Conservation (phyloP, 1,139 yeast species). For the Candida sojae region DNA sequence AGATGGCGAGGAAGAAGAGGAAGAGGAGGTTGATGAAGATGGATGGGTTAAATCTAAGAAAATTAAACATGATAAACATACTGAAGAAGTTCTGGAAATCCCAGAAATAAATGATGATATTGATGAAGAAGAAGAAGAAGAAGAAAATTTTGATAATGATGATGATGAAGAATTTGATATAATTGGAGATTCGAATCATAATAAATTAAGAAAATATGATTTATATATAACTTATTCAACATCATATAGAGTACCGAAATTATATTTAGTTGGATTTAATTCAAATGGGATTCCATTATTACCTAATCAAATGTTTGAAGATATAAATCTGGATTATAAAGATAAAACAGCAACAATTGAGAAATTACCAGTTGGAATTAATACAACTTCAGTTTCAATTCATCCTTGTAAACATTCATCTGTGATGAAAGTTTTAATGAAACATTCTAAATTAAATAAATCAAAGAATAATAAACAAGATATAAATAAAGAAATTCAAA, state of each 20-base stretch:
- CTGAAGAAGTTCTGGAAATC: too few species aligned
- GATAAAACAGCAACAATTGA: constrained; percentile 97
- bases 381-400: constrained; percentile 83
- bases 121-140: constrained; percentile 16
- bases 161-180: constrained; percentile 37
- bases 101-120: constrained; percentile 7
- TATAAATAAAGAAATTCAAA: constrained; percentile 16
- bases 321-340: constrained; percentile 85
- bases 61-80: constrained; percentile 6
- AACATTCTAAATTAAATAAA: constrained; percentile 34
- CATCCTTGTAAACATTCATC: constrained; percentile 97
- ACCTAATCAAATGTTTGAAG: constrained; percentile 93
- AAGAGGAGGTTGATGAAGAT: constrained; percentile 47
- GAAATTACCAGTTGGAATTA: constrained; percentile 78
- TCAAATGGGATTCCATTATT: constrained; percentile 81
- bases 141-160: constrained; percentile 43
- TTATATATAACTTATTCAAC: constrained; percentile 90
- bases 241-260: constrained; percentile 92
- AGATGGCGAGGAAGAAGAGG: constrained; percentile 33
- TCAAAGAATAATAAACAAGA: constrained; percentile 26
- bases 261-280: constrained; percentile 87
- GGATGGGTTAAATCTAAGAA: constrained; percentile 55
- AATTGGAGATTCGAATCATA: constrained; percentile 26
- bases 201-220: constrained; percentile 70
- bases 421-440: constrained; percentile 88